Evolutionary conservation across 2,329 filamentous ascomycete species (phyloP).

Genomic region (Davidsoniella virescens): DNA sequence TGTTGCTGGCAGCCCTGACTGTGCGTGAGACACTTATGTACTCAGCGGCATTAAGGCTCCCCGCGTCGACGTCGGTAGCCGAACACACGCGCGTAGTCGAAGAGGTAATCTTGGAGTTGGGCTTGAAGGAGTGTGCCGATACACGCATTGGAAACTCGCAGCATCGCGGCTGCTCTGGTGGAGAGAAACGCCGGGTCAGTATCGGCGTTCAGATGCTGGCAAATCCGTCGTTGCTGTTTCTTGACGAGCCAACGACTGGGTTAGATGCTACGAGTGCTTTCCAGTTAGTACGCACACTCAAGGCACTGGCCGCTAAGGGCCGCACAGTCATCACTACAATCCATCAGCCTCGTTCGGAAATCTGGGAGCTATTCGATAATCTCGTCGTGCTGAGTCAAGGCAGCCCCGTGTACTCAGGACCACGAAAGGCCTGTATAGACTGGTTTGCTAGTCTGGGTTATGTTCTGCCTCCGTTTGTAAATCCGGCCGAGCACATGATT

Average conservation of each 20-base stretch:
- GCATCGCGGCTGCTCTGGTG: conserved; percentile 62
- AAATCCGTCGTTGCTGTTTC: conserved; percentile 61
- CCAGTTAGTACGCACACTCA: conserved; percentile 55
- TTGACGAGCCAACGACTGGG: conserved; percentile 66
- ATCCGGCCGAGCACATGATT: conserved; percentile 62
- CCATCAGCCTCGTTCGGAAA: conserved; percentile 63
- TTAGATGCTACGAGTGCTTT: conserved; percentile 64
- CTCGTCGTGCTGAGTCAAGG: conserved; percentile 53
- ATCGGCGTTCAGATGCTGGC: conserved; percentile 66
- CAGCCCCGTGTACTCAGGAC: conserved; percentile 51
- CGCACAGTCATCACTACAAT: conserved; percentile 59
- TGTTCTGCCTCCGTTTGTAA: conserved; percentile 52
- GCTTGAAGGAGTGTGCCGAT: conserved; percentile 60
- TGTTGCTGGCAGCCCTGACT: conserved; percentile 55
- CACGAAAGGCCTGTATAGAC: conserved; percentile 36
- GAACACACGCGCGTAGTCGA: conserved; percentile 52
- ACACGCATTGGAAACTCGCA: conserved; percentile 55
- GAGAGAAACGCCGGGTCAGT: conserved; percentile 60
- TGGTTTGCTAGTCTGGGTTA: conserved; percentile 49
- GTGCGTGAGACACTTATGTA: conserved; percentile 61
- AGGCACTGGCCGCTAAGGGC: conserved; percentile 49
- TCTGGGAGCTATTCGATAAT: conserved; percentile 62
- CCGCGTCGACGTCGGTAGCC: conserved; percentile 39
- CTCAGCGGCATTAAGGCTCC: conserved; percentile 54
- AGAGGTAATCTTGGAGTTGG: conserved; percentile 59